Conservation (phyloP, 1,284 basidiomycete species). For the Ceratobasidium sp. region DNA sequence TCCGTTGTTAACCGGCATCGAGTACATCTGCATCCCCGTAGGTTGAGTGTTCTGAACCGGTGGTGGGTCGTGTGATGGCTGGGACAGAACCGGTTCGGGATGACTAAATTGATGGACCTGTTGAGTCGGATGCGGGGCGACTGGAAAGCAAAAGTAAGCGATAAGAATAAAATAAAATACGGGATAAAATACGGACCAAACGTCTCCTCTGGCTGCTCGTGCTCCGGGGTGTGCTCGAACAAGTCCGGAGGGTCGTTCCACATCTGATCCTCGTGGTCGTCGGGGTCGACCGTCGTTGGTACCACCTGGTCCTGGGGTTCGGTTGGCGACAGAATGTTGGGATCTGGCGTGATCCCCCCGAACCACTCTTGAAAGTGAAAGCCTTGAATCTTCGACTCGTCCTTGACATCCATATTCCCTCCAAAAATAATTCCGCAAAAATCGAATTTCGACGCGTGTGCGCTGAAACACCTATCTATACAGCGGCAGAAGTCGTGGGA, state of each 20-base stretch:
- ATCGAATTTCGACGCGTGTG: neutral
- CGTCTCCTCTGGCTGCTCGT: neutral
- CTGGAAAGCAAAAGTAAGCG: constrained; percentile 10
- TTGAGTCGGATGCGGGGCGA: constrained; percentile 8
- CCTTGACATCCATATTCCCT: constrained; percentile 19
- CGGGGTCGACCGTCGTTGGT: constrained; percentile 8
- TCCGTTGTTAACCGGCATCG: neutral
- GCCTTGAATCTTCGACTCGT: constrained; percentile 22
- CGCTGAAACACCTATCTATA: neutral
- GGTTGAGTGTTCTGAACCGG: neutral
- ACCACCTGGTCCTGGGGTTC: constrained; percentile 17
- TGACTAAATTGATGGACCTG: neutral
- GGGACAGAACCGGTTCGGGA: constrained; percentile 14
- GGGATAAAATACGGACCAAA: constrained; percentile 21
- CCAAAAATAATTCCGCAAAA: neutral
- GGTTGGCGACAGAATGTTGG: constrained; percentile 17
- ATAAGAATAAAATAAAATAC: constrained; percentile 1
- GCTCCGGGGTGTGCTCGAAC: neutral
- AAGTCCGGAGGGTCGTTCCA: constrained; percentile 32
- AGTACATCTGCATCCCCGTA: constrained; percentile 11
- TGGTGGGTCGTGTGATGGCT: constrained; percentile 4
- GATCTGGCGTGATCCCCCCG: constrained; percentile 5
- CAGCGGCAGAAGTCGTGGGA: neutral
- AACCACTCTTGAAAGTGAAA: constrained; percentile 37
- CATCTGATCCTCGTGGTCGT: constrained; percentile 18